Base-by-base conservation (phyloP, 495 filamentous ascomycete species). In the Hypoxylon crocopeplum region DNA sequence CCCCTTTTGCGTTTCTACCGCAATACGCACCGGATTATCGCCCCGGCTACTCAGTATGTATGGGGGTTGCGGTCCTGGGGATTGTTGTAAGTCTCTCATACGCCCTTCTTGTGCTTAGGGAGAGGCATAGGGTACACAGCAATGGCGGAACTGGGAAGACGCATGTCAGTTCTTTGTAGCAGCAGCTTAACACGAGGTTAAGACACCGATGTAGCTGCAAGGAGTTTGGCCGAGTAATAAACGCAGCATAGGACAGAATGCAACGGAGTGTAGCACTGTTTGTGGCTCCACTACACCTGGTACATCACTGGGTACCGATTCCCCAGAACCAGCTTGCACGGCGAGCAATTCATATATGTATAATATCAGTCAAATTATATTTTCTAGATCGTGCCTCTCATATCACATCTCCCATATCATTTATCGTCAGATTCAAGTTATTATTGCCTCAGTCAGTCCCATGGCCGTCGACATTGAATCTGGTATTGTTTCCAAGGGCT, bases 1-100 rank as follows among this genome's bases (percentile, higher is more conserved):
- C 69, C 0, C 57, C 69, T 0, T 69, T 67, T 22, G 5, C 55
- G 1, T 72, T 72, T 34, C 20, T 64, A 1, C 22, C 20, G 52
- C 57, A 47, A n/a, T 57, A 71, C 19, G 56, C 59, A n/a, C 69
- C 69, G 2, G 65, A 61, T 15, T 72, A 72, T 20, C 37, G 36
- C 10, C 47, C 53, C 20, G 69, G 69, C 0, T 68, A 63, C 36
- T 34, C 39, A 4, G 33, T 62, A 7, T 47, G 42, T 17, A 27
- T 66, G 30, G 50, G 42, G 91, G 36, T 27, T 11, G 37, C 45
- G 11, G 21, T 24, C 0, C 38, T 59, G 10, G 24, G 66, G 3
- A 33, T 59, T 19, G 56, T 32, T 7, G 15, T 24, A 17, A 20
- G n/a, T 7, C 24, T 41, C 6, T 40, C 36, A 15, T 52, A 52